A percentile compares a stretch with the other conserved stretches of the same genome.
Evolutionary conservation across 1,284 basidiomycete genomes (phyloP).

Genomic region (Paramarasmius palmivorus): DNA sequence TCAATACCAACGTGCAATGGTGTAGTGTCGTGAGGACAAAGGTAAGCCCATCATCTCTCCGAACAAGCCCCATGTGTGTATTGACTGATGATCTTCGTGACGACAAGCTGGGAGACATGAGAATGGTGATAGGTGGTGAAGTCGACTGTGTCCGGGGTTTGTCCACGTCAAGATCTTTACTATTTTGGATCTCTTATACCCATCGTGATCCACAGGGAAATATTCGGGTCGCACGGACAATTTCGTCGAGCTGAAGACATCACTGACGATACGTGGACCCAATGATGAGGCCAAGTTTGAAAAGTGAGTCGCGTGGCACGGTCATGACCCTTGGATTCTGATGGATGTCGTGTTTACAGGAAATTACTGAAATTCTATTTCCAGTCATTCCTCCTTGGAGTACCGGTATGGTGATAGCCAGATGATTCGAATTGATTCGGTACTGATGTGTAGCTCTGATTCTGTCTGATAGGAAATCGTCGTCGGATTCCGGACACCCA

Average conservation of each 20-base stretch:
- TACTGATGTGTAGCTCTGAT: constrained; percentile 2
- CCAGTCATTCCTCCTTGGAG: constrained; percentile 91
- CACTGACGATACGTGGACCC: constrained; percentile 70
- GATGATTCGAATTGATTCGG: constrained; percentile 1
- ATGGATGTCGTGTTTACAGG: constrained; percentile 34
- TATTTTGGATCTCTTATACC: not conserved
- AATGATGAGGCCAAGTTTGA: constrained; percentile 81
- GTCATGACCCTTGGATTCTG: not conserved
- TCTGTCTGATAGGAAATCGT: constrained; percentile 66
- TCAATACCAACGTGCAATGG: constrained; percentile 96
- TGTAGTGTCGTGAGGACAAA: constrained; percentile 87
- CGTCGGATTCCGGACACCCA: constrained; percentile 88
- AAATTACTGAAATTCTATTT: constrained; percentile 96
- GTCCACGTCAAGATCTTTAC: constrained; percentile 5
- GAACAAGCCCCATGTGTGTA: too few relatives aligned
- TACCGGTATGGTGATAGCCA: constrained; percentile 56
- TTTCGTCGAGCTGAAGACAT: constrained; percentile 94
- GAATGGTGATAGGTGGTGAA: constrained; percentile 92
- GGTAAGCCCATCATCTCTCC: too few relatives aligned
- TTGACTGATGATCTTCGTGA: too few relatives aligned
- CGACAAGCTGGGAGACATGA: constrained; percentile 69
- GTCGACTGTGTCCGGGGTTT: constrained; percentile 89
- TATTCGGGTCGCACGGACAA: constrained; percentile 61
- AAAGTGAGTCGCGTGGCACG: constrained; percentile 50
- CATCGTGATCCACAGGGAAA: constrained; percentile 37